Evolutionary conservation across 2,329 filamentous ascomycete genomes (phyloP), one percentile per base, ranked within the genome.

Genomic region (Lojkania enalia): DNA sequence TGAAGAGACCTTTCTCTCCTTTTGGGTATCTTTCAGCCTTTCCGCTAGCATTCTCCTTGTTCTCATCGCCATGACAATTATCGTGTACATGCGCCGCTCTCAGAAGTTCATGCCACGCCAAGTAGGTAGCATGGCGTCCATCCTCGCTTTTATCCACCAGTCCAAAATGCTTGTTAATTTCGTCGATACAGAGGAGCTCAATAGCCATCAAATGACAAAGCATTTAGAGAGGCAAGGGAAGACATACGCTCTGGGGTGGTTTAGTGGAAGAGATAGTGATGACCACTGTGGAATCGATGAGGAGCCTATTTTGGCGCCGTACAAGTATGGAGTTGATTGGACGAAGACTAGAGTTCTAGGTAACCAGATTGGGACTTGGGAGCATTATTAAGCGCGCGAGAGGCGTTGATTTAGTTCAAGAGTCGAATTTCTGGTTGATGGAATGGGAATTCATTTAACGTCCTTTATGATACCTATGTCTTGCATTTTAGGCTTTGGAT

Each of bases 101-200:
- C 81, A 83, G 43, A 81, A 87, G 2, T 90, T 91, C 66, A 73
- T 91, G 44, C 88, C 88, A 1, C 80, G 88, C 3, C 86, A 90
- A 72, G 87, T 87, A 3, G 88, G 85, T 57, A 90, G 87, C 15
- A 90, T 92, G 55, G 84, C 87, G 1, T 84, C 81, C 32, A 81
- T 90, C 41, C 75, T 92, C 42, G 86, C 86, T 0, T 91, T 86
- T 60, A 87, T 91, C 48, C 85, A 91, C 67, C 86, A 90, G 71
- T 86, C 81, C 66, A 87, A 87, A 70, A 90, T 91, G 87, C 72
- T 91, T 35, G 84, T 83, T 51, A 81, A 83, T 59, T 91, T 91
- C 66, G 84, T 88, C 12, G 83, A 81, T 31, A 89, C 85, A 16
- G 80, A 84, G 49, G 81, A 81, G 69, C 70, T 84, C 39, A 79